Evolutionary conservation across 306 rosid genomes (phyloP).

Genomic region (Arachis stenosperma): DNA sequence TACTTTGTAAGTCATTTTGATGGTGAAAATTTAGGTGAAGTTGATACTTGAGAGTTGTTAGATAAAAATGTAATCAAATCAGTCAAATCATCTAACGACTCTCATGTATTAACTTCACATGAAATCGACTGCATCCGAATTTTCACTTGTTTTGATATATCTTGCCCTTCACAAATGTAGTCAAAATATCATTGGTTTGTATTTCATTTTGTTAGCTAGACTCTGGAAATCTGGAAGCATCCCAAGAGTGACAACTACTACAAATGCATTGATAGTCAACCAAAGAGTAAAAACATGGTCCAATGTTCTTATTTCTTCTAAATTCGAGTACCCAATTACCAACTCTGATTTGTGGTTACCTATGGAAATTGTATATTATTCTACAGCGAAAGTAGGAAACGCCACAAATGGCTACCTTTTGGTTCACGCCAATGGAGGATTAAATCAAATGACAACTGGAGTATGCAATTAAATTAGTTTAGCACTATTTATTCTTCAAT

Average conservation of each 20-base stretch:
- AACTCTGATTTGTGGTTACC: conserved; percentile 21
- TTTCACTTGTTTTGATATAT: no score
- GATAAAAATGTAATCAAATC: no score
- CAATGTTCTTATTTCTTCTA: conserved; percentile 5
- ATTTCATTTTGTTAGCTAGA: conserved; percentile 52
- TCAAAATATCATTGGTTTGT: neutral
- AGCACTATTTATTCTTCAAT: neutral
- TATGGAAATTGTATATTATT: conserved; percentile 29
- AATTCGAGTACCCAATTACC: conserved; percentile 3
- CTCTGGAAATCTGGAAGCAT: conserved; percentile 60
- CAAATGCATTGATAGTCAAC: conserved; percentile 48
- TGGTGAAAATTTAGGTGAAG: no score
- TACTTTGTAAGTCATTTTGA: no score
- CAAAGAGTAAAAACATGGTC: conserved; percentile 43
- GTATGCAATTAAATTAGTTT: conserved; percentile 33
- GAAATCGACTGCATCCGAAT: no score
- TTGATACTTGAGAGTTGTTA: no score
- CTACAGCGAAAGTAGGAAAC: conserved; percentile 38
- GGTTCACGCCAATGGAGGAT: conserved; percentile 67
- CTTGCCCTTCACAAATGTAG: neutral
- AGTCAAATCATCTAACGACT: no score
- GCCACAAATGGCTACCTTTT: conserved; percentile 66
- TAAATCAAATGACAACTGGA: conserved; percentile 82
- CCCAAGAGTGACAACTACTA: conserved; percentile 44
- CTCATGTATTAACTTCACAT: no score